phyloP scores from a whole-genome alignment of 148 eudicot genomes.

The Silene latifolia region DNA sequence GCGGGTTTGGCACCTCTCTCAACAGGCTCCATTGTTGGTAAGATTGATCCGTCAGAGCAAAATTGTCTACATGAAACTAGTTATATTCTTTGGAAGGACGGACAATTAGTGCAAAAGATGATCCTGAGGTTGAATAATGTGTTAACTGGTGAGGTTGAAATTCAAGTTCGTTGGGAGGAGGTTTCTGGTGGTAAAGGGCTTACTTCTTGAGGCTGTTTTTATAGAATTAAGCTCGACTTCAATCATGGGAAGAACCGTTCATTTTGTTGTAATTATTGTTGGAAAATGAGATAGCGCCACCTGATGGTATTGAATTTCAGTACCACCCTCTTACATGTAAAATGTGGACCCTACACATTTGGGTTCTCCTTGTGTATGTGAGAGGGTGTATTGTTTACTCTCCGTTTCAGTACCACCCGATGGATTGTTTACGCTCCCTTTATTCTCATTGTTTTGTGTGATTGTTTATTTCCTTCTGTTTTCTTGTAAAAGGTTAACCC shows the following conservation, averaged over 20 bases:
- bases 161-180: slow-evolving; percentile 51
- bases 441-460: no score
- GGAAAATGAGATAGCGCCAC: no score
- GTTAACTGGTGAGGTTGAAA: slow-evolving; percentile 48
- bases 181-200: slow-evolving; percentile 30
- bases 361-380: no score
- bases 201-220: neutral
- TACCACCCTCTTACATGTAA: no score
- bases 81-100: slow-evolving; percentile 50
- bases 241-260: no score
- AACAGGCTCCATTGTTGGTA: slow-evolving; percentile 37
- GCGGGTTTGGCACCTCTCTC: slow-evolving; percentile 43
- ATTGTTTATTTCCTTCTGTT: neutral
- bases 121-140: slow-evolving; percentile 44
- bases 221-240: no score
- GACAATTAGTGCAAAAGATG: slow-evolving; percentile 63
- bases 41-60: slow-evolving; percentile 40
- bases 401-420: no score
- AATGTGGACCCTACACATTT: no score
- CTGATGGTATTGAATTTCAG: no score
- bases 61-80: slow-evolving; percentile 63
- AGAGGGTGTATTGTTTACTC: no score
- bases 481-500: neutral
- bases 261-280: no score
- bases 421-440: no score